Percentiles rank a stretch among this genome's conserved stretches.
Evolutionary conservation across 164 flowering plant genomes (phyloP).

Genomic region (Nymphaea thermarum): DNA sequence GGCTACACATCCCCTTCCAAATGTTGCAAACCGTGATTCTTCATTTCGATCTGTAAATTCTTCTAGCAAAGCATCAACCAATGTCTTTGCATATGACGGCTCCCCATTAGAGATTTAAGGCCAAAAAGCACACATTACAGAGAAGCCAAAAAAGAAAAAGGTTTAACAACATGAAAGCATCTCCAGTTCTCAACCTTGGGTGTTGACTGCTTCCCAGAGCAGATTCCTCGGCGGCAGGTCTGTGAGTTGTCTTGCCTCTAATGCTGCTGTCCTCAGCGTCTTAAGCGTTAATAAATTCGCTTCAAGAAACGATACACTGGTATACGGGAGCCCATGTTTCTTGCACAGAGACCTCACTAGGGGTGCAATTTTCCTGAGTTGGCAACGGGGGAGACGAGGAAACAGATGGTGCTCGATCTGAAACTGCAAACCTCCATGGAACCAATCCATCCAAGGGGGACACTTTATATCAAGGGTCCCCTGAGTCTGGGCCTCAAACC

Average conservation of each 20-base stretch:
- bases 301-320: constrained; percentile 33
- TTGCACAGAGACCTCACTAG: constrained; percentile 46
- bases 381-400: constrained; percentile 52
- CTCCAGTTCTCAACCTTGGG: constrained; percentile 35
- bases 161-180: neutral
- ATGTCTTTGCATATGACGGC: neutral
- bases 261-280: constrained; percentile 45
- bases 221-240: constrained; percentile 31
- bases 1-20: neutral
- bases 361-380: constrained; percentile 47
- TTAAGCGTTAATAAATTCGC: constrained; percentile 41
- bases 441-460: constrained; percentile 62
- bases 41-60: neutral
- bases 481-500: constrained; percentile 51
- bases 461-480: constrained; percentile 46
- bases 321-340: constrained; percentile 60
- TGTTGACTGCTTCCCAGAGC: constrained; percentile 71
- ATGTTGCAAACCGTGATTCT: neutral
- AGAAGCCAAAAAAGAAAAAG: neutral
- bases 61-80: neutral
- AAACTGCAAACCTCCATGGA: constrained; percentile 59
- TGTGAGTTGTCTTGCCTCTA: constrained; percentile 44
- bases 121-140: neutral
- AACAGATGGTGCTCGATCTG: constrained; percentile 73
- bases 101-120: neutral